Base-by-base conservation (phyloP, 2,329 filamentous ascomycete genomes). In the Emydomyces testavorans region DNA sequence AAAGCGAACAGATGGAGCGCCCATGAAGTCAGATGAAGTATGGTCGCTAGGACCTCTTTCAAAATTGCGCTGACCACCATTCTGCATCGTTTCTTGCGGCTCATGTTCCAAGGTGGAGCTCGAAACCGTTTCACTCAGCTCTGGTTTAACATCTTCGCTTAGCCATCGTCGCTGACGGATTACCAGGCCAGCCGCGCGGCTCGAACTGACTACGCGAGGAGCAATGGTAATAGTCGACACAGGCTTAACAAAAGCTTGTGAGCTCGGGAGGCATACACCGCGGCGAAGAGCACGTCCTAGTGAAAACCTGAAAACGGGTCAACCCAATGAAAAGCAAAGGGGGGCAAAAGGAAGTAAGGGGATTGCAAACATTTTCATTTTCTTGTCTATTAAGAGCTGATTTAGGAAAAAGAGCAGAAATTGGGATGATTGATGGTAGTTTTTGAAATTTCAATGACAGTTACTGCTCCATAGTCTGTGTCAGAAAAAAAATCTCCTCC, bases 121-220 rank as follows among this genome's bases (percentile, higher is more conserved):
- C 1, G 20, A 8, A 7, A 11, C 26, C 6, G 39, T 18, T 13
- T 31, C 13, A 18, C n/a, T 24, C 42, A 16, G 15, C 31, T 36
- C 32, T 20, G 8, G 31, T 18, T 28, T 13, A 29, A n/a, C 34
- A 16, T 45, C 62, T 53, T 75, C 71, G 54, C 69, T 74, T 34
- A 67, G 65, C 56, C 71, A 74, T 58, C 73, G 64, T 57, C 65
- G 64, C 55, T 75, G 72, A 44, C 71, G 61, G 4, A 62, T 57
- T 4, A 60, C 57, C 24, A 63, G 57, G 28, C 63, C 59, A 52
- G 66, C 65, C 59, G 65, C 66, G 55, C 66, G 61, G 53, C 60
- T 60, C 54, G 69, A 60, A 51, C 56, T 58, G 44, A 63, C 51
- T 21, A 60, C 49, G 34, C 64, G 60, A 26, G 64, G 63, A 45